These are phyloP conservation scores for Carex sylvatica DNA, from an alignment of 202 grass and related monocot species.

Conservation along the genomic window DNA sequence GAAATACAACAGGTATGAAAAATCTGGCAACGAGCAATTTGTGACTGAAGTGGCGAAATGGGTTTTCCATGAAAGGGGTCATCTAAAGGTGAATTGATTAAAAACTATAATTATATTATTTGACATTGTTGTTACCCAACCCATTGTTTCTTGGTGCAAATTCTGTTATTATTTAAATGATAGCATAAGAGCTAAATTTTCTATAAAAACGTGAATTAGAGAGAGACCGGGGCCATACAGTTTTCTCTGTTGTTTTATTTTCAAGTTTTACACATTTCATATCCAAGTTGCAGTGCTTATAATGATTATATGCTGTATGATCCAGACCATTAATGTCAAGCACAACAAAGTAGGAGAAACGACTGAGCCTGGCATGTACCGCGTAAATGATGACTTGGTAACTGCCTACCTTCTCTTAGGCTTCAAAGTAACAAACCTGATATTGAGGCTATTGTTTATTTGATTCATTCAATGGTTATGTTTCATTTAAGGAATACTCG, in stretches of 20 bases:
- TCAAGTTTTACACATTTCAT: neutral
- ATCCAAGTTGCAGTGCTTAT: neutral
- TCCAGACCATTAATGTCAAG: constrained; percentile 68
- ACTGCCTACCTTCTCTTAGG: constrained; percentile 34
- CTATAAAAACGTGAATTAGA: neutral
- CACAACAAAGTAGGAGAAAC: constrained; percentile 88
- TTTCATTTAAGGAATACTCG: constrained; percentile 71
- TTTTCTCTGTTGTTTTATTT: neutral
- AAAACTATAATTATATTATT: neutral
- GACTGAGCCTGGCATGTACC: constrained; percentile 86
- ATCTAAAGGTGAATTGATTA: constrained; percentile 70
- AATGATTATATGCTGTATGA: constrained; percentile 15
- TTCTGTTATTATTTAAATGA: neutral
- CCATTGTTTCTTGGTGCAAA: neutral
- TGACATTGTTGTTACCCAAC: neutral
- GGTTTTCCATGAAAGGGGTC: constrained; percentile 96
- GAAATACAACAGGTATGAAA: constrained; percentile 52
- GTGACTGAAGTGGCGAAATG: constrained; percentile 95
- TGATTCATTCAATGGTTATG: constrained; percentile 8
- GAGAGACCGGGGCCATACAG: neutral
- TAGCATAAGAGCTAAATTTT: neutral
- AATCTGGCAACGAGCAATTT: constrained; percentile 88
- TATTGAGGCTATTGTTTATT: constrained; percentile 11
- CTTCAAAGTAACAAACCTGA: neutral
- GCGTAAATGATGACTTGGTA: constrained; percentile 99